These are phyloP conservation scores for Paspalum vaginatum DNA, from an alignment of 176 grass and related monocot genomes.

Conservation along the genomic window DNA sequence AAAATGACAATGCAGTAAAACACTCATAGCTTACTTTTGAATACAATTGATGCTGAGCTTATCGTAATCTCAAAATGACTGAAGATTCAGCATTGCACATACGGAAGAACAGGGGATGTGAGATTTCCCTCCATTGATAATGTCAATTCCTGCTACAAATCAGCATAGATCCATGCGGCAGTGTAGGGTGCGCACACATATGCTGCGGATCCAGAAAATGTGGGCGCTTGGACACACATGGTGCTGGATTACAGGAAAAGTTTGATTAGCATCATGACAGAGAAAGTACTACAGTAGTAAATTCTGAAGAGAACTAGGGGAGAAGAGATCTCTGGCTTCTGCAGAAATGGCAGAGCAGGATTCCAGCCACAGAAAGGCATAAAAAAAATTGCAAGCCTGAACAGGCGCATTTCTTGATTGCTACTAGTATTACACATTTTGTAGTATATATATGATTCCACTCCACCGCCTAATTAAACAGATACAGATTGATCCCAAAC, in stretches of 20 bases:
- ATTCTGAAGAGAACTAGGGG: not conserved
- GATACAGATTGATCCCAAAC: constrained; percentile 1
- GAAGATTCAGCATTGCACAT: not conserved
- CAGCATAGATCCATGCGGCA: not conserved
- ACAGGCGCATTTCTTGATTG: constrained; percentile 1
- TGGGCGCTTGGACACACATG: not conserved
- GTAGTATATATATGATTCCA: constrained; percentile 12
- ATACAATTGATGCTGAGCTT: constrained; percentile 9
- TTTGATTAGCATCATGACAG: not conserved
- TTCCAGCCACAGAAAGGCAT: not conserved
- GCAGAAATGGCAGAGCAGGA: constrained; percentile 1
- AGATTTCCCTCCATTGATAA: not conserved
- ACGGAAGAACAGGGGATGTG: not conserved
- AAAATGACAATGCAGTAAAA: not conserved
- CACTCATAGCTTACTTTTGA: not conserved
- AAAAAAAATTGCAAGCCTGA: constrained; percentile 17
- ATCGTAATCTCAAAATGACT: not conserved
- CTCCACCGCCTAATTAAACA: constrained; percentile 2
- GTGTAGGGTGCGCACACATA: not conserved
- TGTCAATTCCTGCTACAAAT: not conserved
- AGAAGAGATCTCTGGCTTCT: not conserved
- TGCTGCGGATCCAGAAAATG: not conserved
- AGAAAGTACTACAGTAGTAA: not conserved
- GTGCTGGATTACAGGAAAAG: not conserved
- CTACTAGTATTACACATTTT: constrained; percentile 17